These are phyloP conservation scores for Stemphylium lycopersici DNA, from an alignment of 2,329 filamentous ascomycete genomes.

Conservation along the genomic window DNA sequence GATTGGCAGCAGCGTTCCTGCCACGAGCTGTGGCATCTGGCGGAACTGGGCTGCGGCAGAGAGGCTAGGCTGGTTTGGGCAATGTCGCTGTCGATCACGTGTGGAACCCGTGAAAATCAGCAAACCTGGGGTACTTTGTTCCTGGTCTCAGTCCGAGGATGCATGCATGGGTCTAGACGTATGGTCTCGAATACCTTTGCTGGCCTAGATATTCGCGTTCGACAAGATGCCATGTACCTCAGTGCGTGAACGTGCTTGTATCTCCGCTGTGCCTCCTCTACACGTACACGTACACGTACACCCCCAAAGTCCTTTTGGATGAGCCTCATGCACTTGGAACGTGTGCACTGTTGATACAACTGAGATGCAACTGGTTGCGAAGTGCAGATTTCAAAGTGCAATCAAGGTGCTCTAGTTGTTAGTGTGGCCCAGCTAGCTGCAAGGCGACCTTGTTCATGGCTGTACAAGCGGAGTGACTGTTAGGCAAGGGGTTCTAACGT, in stretches of 20 bases:
- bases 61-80: background rate
- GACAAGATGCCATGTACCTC: background rate
- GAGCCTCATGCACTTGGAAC: background rate
- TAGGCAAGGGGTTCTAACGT: background rate
- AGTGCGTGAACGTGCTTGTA: background rate
- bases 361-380: no score
- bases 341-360: no score
- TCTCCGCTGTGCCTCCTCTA: background rate
- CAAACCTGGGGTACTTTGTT: conserved; percentile 9
- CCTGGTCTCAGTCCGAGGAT: conserved; percentile 4
- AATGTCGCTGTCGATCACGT: conserved; percentile 13
- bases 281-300: background rate
- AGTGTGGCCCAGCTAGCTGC: background rate
- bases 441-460: background rate
- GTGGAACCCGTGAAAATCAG: conserved; percentile 19
- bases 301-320: background rate
- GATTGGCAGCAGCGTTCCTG: conserved; percentile 10
- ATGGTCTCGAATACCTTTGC: background rate
- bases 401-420: background rate
- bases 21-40: conserved; percentile 15
- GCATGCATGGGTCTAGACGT: background rate
- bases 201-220: background rate
- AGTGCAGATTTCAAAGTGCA: background rate
- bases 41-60: conserved; percentile 7
- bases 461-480: background rate